Base-by-base conservation (phyloP, 306 rosid genomes). In the Trichosanthes cucumerina region DNA sequence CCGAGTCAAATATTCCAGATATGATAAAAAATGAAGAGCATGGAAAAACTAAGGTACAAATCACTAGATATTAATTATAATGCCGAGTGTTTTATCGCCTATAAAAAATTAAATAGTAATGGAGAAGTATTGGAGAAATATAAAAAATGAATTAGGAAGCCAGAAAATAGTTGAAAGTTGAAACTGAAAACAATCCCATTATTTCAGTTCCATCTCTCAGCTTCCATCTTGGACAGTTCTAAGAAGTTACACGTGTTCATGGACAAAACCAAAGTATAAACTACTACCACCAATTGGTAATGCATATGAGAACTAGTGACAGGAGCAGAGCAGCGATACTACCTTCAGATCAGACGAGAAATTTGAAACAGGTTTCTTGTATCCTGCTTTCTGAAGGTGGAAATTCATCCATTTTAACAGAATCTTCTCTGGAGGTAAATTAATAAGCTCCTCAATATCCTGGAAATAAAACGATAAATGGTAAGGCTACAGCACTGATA, bases 371-470 rank as follows among this genome's bases (percentile, higher is more conserved):
- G 85, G 71, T 87, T 91, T 92, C 82, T 92, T 83, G 65, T 90
- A 96, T 64, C 99, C 97, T 69, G 94, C 98, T 83, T 87, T 91
- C 62, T 90, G 87, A 79, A 96, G 94, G 86, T 92, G 99, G 87
- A 91, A 96, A 77, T 96, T 96, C 99, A 96, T 90, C 99, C 99
- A 96, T 80, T 88, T 92, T 75, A 96, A 86, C 31, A 92, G 86
- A 59, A 96, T 91, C 84, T 92, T 96, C 79, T 96, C 98, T 1
- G 99, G 99, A 16, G 99, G 88, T 83, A 91, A 89, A 87, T 81
- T 91, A 83, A 96, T 82, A 85, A 92, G 96, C 90, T 96, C 99
- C 88, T 96, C 99, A 79, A 96, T 90, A 44, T 92, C 98, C 99
- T 96, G 85, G 71, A 74, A 85, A 63, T 77, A 49, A 80, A 79